Evolutionary conservation across 768 basidiomycete genomes (phyloP).

Genomic region (Cubamyces lactineus): DNA sequence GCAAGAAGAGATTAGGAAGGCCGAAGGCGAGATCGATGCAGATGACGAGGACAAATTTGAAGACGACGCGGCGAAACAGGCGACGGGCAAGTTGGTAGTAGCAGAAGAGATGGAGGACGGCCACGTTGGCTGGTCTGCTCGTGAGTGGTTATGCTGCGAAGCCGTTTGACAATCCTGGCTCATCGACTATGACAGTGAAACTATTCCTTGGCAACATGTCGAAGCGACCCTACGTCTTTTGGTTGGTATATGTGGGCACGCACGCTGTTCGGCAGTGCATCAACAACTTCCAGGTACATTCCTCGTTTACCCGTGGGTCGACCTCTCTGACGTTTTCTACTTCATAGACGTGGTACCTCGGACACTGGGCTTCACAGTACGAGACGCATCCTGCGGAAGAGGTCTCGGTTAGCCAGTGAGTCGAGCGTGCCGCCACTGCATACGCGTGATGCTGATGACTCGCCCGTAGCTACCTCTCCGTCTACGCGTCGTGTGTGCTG

Average conservation of each 20-base stretch:
- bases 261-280: background rate
- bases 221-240: constrained; percentile 1
- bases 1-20: constrained; percentile 25
- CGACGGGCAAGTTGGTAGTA: constrained; percentile 60
- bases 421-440: background rate
- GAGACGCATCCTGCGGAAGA: constrained; percentile 18
- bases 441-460: background rate
- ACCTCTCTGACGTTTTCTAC: background rate
- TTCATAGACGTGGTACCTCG: constrained; percentile 46
- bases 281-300: constrained; percentile 7
- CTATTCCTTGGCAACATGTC: constrained; percentile 10
- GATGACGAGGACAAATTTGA: constrained; percentile 26
- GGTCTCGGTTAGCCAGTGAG: constrained; percentile 26
- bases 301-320: too few species aligned
- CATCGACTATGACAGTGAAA: background rate
- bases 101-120: constrained; percentile 67
- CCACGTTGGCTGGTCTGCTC: constrained; percentile 52
- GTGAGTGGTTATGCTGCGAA: constrained; percentile 26
- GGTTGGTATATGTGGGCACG: constrained; percentile 1
- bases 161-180: constrained; percentile 7
- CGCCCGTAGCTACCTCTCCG: constrained; percentile 47
- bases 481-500: constrained; percentile 44
- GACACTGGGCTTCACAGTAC: constrained; percentile 35
- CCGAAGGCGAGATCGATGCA: constrained; percentile 30
- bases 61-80: constrained; percentile 23